Percentiles rank a stretch among this genome's conserved stretches.
Conservation (phyloP, 345 rosid species). For the Melaleuca alternifolia region DNA sequence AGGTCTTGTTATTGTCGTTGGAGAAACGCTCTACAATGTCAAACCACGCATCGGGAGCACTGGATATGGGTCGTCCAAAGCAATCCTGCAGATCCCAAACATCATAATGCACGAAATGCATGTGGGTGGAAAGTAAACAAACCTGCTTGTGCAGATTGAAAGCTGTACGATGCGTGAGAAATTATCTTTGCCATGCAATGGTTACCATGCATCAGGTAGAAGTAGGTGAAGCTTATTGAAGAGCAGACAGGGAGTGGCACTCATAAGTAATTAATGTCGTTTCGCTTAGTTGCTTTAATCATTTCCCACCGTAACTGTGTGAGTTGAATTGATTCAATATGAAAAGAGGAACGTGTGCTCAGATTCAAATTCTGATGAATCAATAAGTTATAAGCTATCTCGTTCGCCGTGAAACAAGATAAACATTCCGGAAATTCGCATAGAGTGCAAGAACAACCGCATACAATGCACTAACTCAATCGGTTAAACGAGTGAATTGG, state of each 20-base stretch:
- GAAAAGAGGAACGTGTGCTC: background rate
- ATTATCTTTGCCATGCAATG: background rate
- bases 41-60: conserved; percentile 92
- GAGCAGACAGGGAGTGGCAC: background rate
- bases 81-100: conserved; percentile 44
- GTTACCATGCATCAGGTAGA: background rate
- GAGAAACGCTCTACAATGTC: conserved; percentile 78
- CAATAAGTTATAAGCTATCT: background rate
- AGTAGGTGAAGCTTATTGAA: background rate
- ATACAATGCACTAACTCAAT: background rate
- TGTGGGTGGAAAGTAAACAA: background rate
- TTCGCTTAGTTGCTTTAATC: background rate
- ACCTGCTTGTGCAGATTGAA: background rate
- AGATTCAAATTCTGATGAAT: background rate
- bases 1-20: conserved; percentile 71
- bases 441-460: background rate
- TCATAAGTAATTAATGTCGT: background rate
- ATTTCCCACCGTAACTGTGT: background rate
- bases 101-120: background rate
- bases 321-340: background rate
- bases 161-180: background rate
- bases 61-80: conserved; percentile 73
- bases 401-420: background rate
- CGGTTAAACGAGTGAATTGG: background rate
- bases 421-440: background rate